Evolutionary conservation across 2,329 filamentous ascomycete genomes (phyloP), one percentile per base, ranked within the genome.

Genomic region (Pseudohalonectria lignicola): DNA sequence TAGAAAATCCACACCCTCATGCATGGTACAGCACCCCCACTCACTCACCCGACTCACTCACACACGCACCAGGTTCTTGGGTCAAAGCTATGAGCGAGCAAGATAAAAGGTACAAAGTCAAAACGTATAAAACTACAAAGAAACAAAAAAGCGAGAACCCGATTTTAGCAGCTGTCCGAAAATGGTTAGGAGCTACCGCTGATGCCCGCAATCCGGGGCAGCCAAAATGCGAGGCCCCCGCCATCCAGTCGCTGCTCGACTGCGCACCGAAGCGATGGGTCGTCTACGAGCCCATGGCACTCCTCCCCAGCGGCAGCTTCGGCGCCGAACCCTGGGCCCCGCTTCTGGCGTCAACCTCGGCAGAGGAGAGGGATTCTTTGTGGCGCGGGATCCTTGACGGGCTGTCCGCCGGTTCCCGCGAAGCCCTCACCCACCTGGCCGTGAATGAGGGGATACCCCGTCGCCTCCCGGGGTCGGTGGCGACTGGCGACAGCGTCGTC

Each of bases 371-470:
- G 5, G 40, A 53, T 2, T 34, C 45, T 1, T 57, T 80, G 4
- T 80, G 73, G 71, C 41, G 32, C 0, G 44, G 49, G 4, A 65
- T 79, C n/a, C 52, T 80, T 4, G 39, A 50, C 0, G 54, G 58
- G 11, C 59, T 80, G 6, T 65, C 64, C 21, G 54, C 58, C n/a
- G 60, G 54, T 13, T 42, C 55, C 7, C 60, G 61, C 15, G 53
- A 56, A 2, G 44, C 37, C 0, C 49, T 77, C 31, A 79, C 74
- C 0, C 71, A 77, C 39, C 59, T 80, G 2, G 76, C 76, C 8
- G 57, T 74, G 31, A 80, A 79, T 47, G 70, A 75, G 43, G 73
- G 74, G 0, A 81, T 81, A 35, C 76, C 76, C 0, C n/a, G n/a
- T n/a, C n/a, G n/a, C n/a, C 54, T 69, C 2, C 28, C 4, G n/a